Conservation (phyloP, 2,329 filamentous ascomycete species). For the Chrysosporium queenslandicum region DNA sequence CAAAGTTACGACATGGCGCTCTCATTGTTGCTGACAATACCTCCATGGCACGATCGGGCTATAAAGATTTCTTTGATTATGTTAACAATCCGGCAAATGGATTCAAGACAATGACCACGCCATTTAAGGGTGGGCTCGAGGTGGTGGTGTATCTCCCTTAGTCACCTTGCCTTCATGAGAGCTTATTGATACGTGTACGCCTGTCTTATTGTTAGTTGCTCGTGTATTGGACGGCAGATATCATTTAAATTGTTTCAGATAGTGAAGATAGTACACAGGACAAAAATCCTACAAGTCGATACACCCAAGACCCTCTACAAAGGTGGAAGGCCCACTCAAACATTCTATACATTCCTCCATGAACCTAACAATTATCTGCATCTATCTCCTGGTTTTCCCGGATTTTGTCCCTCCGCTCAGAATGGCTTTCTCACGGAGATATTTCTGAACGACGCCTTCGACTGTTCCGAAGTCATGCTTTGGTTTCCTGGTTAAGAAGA, state of each 20-base stretch:
- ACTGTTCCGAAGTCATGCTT: conserved; percentile 82
- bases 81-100: conserved; percentile 40
- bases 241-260: not conserved
- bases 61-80: conserved; percentile 41
- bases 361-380: not conserved
- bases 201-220: not conserved
- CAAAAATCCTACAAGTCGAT: not conserved
- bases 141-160: conserved; percentile 32
- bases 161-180: not conserved
- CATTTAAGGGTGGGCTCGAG: conserved; percentile 42
- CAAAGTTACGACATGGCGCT: conserved; percentile 39
- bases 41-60: conserved; percentile 31
- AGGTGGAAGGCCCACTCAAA: not conserved
- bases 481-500: conserved; percentile 44
- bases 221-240: not conserved
- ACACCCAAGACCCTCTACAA: not conserved
- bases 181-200: not conserved
- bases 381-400: not conserved
- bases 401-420: not conserved
- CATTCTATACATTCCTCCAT: not conserved
- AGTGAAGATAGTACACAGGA: not conserved
- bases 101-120: conserved; percentile 43
- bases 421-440: conserved; percentile 43
- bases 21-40: conserved; percentile 45
- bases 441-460: conserved; percentile 64